Evolutionary conservation across 1,284 basidiomycete species (phyloP), one percentile per base, ranked within the genome.

Genomic region (Hypsizygus ulmarius): DNA sequence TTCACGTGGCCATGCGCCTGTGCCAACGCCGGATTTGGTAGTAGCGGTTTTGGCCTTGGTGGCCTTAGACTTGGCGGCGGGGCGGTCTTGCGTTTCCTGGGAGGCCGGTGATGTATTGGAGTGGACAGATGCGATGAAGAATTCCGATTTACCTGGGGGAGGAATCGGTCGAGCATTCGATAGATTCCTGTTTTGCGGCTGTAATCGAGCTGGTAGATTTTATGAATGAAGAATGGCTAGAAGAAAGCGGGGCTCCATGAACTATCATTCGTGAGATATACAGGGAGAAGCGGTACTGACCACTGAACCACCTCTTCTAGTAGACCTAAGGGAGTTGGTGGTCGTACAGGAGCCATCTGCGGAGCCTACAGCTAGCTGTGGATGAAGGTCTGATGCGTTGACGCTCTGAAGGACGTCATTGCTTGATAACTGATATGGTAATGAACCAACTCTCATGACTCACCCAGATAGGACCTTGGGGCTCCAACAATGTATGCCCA

Each of bases 131-230:
- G 2, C 25, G 27, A 38, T 15, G 12, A 15, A 11, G 38, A 9
- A 12, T 38, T 3, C 12, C 38, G 47, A 32, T 35, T n/a, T 18
- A 86, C 87, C 66, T 84, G 78, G 0, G 93, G 92, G 2, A 87
- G 64, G 57, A 94, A 85, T 30, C 81, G 79, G 53, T 97, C 93
- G 5, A 92, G 68, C 84, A 97, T 91, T 16, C 93, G 73, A 59
- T 81, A 91, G 51, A 90, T 81, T 25, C 80, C 78, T 0, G 78
- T 78, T 12, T 75, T 78, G 16, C 83, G 79, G 59, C 81, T 90
- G 59, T 90, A 92, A 67, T 97, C 94, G 43, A 97, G 74, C 58
- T 91, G 89, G 60, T 82, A 97, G 10, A 95, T 74, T 55, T 84
- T 87, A 60, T 93, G 84, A 11, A 79, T 73, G 43, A 90, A 80